Evolutionary conservation across 768 basidiomycete species (phyloP), one percentile per base, ranked within the genome.

Genomic region (Xerocomellus amylosporus): DNA sequence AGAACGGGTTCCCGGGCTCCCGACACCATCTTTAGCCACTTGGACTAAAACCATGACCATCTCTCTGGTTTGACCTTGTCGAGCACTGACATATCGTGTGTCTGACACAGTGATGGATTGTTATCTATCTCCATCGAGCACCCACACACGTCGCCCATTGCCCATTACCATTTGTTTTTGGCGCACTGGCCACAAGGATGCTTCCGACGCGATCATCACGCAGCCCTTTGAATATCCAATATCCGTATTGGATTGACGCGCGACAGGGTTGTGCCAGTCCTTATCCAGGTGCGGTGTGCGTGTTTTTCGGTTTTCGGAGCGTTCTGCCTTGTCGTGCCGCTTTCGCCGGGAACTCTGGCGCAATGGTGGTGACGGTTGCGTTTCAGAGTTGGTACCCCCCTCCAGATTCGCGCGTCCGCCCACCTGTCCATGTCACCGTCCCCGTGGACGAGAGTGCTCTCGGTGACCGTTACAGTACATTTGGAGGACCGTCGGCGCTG

Each of bases 191-290:
- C 34, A 14, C 2, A 24, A 24, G 15, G 26, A 17, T 36, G 30
- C 43, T 31, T 22, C 42, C 26, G 41, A 19, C 38, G 31, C 50
- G 60, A 63, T 53, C 44, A 53, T 43, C 47, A 52, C 49, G 60
- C 60, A 41, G 6, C n/a, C 12, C 31, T 7, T 10, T 26, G 10
- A 20, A 61, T 44, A 43, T 51, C 48, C 33, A 47, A 60, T 49
- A 42, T 17, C 6, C 22, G 46, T 41, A 36, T 34, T 20, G 47
- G 34, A 56, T 36, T 38, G 3, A 43, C n/a, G 15, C 6, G 31
- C 41, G 30, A 30, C 19, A 2, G 22, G 28, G 12, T 30, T 20
- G 24, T 22, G 30, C 6, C 3, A 22, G 26, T n/a, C 8, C 28
- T 19, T 17, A 4, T 22, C n/a, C 46, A 34, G 33, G 22, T 19